Evolutionary conservation across 176 grass and related monocot species (phyloP), one percentile per base, ranked within the genome.

Genomic region (Raddia distichophylla): DNA sequence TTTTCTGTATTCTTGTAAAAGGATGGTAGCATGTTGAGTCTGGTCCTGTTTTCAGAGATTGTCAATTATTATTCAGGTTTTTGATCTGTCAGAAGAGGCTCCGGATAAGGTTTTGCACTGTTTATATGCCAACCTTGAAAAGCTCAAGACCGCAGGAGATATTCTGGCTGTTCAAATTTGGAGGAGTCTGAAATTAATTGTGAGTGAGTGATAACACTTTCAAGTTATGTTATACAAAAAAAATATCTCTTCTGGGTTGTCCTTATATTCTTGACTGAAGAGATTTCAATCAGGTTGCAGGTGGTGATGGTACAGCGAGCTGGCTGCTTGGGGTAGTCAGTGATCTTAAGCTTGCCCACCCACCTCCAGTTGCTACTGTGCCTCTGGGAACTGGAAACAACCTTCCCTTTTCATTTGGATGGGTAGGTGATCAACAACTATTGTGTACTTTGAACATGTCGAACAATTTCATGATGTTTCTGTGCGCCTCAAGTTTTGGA

Each of bases 351-450:
- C 90, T 98, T 78, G 40, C 73, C 4, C 83, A 69, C 51, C 88
- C 88, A 63, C 95, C 88, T 89, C 88, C 95, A 40, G 63, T 98
- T 58, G 95, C 88, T 69, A 98, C 95, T 16, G 90, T 98, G 52
- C 95, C 92, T 91, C 82, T 98, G 18, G 95, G 92, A 84, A 98
- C 95, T 15, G 95, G 95, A 79, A 98, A 98, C 79, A 98, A 98
- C 75, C 90, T 98, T 65, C 95, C 95, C 10, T 94, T 93, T 79
- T 93, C 95, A 71, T 98, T 98, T 86, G 95, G 92, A 89, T 97
- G 89, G 91, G 89, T 97, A 97, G 12, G 71, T 77, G 35, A 27
- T 27, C 27, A 6, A 47, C 65, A 81, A 40, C 64, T 33, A 47
- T 51, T 83, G 75, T 57, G 10, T 18, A 80, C 10, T 50, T 45